Conservation (phyloP, 495 filamentous ascomycete species). For the Tuber melanosporum region DNA sequence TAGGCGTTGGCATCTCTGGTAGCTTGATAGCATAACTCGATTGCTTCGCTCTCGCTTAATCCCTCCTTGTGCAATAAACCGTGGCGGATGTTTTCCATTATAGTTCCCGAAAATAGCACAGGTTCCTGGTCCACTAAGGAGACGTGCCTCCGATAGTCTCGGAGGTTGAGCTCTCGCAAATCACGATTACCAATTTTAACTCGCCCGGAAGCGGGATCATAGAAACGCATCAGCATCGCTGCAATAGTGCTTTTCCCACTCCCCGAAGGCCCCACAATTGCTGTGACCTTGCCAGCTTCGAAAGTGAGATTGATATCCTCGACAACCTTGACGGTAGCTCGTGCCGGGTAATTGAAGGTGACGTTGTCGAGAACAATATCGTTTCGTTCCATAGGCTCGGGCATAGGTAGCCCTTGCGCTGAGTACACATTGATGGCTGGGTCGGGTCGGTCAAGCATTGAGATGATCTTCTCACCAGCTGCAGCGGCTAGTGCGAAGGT, state of each 20-base stretch:
- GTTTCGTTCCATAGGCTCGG: conserved; percentile 30
- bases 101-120: conserved; percentile 56
- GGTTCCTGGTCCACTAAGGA: conserved; percentile 65
- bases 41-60: conserved; percentile 33
- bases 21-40: conserved; percentile 42
- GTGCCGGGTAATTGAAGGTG: conserved; percentile 56
- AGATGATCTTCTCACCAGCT: conserved; percentile 47
- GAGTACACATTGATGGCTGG: conserved; percentile 42
- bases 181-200: conserved; percentile 53
- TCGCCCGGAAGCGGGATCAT: conserved; percentile 49
- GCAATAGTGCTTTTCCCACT: conserved; percentile 67
- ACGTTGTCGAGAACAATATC: conserved; percentile 41
- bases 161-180: conserved; percentile 53
- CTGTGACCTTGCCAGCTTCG: conserved; percentile 55
- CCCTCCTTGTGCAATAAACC: conserved; percentile 53
- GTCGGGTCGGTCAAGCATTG: conserved; percentile 47
- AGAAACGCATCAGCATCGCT: conserved; percentile 52
- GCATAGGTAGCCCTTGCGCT: conserved; percentile 36
- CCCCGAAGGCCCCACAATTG: conserved; percentile 63
- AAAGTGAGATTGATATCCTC: conserved; percentile 50
- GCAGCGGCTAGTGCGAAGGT: conserved; percentile 49
- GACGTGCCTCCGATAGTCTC: conserved; percentile 52
- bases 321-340: conserved; percentile 53
- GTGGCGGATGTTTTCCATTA: conserved; percentile 63
- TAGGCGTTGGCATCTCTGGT: conserved; percentile 46